Evolutionary conservation across 768 basidiomycete species (phyloP).

Genomic region (Termitomyces sp.): DNA sequence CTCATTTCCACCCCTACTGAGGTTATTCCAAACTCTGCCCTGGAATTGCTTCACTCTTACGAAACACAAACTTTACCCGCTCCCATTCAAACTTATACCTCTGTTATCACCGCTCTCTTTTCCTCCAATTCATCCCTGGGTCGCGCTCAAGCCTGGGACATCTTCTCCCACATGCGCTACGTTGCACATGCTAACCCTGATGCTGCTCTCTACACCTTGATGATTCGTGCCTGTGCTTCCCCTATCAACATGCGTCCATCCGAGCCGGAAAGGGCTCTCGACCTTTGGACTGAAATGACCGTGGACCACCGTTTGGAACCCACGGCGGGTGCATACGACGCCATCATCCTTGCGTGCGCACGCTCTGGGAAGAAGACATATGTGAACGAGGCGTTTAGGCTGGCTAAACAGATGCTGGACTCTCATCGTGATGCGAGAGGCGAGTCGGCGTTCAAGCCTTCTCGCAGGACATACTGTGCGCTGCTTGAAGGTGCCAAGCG

Average conservation of each 20-base stretch:
- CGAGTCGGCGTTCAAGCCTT: conserved; percentile 54
- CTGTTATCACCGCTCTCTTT: conserved; percentile 59
- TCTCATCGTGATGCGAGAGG: conserved; percentile 64
- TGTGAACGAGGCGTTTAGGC: conserved; percentile 78
- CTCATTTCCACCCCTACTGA: conserved; percentile 45
- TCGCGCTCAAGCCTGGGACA: conserved; percentile 86
- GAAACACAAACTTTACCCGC: conserved; percentile 61
- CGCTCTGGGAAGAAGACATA: conserved; percentile 56
- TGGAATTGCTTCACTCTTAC: conserved; percentile 67
- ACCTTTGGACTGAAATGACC: conserved; percentile 93
- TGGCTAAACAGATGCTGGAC: conserved; percentile 87
- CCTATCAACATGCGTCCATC: conserved; percentile 44
- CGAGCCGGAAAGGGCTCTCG: conserved; percentile 88
- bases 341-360: conserved; percentile 79
- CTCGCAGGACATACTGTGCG: conserved; percentile 69
- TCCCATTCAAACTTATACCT: conserved; percentile 73
- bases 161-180: conserved; percentile 95
- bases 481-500: conserved; percentile 90
- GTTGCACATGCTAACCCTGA: conserved; percentile 85
- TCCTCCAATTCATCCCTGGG: conserved; percentile 45
- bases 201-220: conserved; percentile 66
- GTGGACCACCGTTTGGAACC: conserved; percentile 62
- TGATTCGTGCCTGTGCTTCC: conserved; percentile 85
- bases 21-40: conserved; percentile 57
- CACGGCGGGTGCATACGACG: conserved; percentile 69